These are phyloP conservation scores for Aphanomyces astaci DNA, from an alignment of 352 stramenopile species.

Conservation along the genomic window DNA sequence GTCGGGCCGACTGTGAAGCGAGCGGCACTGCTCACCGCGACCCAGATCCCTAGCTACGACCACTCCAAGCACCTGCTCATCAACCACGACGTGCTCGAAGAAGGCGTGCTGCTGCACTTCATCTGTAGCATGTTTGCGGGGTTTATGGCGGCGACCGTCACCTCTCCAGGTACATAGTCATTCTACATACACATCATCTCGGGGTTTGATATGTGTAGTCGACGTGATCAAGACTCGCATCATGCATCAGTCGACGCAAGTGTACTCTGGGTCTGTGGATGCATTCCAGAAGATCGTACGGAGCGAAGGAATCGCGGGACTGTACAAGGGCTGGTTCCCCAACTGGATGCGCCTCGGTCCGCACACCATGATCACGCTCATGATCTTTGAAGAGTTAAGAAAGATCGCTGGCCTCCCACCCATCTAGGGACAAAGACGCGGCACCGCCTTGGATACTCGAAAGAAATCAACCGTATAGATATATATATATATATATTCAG, in stretches of 20 bases:
- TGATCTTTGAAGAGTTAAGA: constrained; percentile 64
- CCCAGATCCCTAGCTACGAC: constrained; percentile 73
- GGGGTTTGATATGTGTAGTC: no score
- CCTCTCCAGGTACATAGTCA: constrained; percentile 46
- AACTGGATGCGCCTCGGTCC: constrained; percentile 66
- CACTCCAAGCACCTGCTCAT: constrained; percentile 65
- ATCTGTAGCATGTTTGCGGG: constrained; percentile 65
- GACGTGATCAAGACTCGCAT: constrained; percentile 84
- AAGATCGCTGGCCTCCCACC: constrained; percentile 42
- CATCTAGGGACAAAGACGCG: no score
- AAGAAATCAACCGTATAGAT: no score
- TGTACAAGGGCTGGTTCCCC: constrained; percentile 72
- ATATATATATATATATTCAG: no score
- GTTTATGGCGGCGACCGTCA: constrained; percentile 55
- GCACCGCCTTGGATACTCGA: no score
- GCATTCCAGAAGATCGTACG: constrained; percentile 42
- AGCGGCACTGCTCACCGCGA: constrained; percentile 63
- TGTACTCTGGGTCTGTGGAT: constrained; percentile 5
- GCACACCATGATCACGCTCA: constrained; percentile 71
- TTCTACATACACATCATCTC: no score
- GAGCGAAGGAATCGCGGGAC: constrained; percentile 49
- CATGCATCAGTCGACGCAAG: constrained; percentile 52
- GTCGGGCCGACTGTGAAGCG: constrained; percentile 56
- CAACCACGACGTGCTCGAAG: constrained; percentile 39
- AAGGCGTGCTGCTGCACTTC: constrained; percentile 54